A percentile compares a stretch with the other conserved stretches of the same genome.
These are phyloP conservation scores for Pterocarpus macrocarpus DNA, from an alignment of 306 rosid species.

Conservation along the genomic window DNA sequence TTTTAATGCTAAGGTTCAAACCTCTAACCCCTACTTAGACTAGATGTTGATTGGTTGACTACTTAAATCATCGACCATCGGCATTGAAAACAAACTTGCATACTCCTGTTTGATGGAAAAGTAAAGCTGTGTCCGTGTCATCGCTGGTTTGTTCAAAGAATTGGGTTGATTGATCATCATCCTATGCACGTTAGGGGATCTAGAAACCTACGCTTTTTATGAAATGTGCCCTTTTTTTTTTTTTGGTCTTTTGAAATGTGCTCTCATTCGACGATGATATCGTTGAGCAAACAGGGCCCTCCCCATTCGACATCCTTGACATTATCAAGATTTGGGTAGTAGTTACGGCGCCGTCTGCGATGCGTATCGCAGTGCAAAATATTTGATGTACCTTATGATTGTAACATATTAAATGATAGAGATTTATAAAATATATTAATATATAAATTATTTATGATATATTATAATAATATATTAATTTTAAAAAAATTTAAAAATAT, in stretches of 20 bases:
- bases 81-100: background rate
- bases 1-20: background rate
- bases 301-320: constrained; percentile 23
- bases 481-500: too few species aligned
- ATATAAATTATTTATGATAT: too few species aligned
- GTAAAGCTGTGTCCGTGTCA: background rate
- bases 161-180: constrained; percentile 30
- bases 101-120: background rate
- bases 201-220: background rate
- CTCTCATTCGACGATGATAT: constrained; percentile 22
- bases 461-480: too few species aligned
- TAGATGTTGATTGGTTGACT: background rate
- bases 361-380: too few species aligned
- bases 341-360: too few species aligned
- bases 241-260: background rate
- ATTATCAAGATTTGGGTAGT: constrained; percentile 8
- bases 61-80: background rate
- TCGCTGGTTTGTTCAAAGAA: constrained; percentile 9
- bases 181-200: background rate
- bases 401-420: too few species aligned
- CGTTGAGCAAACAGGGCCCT: constrained; percentile 24
- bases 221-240: too few species aligned
- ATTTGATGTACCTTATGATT: too few species aligned
- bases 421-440: too few species aligned
- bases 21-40: background rate